Conservation (phyloP, 1,284 basidiomycete genomes). For the Cronartium quercuum region DNA sequence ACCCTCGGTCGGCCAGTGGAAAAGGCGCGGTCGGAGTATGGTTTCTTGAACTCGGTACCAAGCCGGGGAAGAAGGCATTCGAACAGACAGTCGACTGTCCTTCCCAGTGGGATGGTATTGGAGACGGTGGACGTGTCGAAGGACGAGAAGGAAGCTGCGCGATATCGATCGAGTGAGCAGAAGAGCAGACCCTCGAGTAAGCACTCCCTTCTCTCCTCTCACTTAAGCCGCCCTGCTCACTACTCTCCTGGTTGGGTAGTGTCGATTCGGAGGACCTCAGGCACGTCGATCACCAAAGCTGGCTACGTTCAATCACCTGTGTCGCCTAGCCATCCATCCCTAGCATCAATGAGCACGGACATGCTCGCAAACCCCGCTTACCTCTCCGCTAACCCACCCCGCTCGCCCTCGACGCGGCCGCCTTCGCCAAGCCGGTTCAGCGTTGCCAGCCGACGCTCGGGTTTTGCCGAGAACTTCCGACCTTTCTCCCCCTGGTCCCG, state of each 20-base stretch:
- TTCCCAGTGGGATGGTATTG: constrained; percentile 77
- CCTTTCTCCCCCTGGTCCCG: constrained; percentile 26
- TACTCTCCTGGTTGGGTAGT: constrained; percentile 1
- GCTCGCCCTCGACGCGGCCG: background rate
- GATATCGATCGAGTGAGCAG: constrained; percentile 7
- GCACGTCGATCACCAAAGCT: constrained; percentile 1
- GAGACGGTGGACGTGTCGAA: constrained; percentile 74
- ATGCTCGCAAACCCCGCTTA: background rate
- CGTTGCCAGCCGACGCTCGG: constrained; percentile 10
- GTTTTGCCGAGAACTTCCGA: constrained; percentile 3
- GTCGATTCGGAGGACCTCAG: constrained; percentile 5
- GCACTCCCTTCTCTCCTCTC: background rate
- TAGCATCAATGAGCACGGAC: background rate
- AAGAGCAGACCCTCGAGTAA: constrained; percentile 7
- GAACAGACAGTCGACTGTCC: constrained; percentile 67
- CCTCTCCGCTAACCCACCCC: background rate
- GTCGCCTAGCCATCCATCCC: background rate
- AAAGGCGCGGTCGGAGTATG: constrained; percentile 42
- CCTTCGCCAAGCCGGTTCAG: constrained; percentile 29
- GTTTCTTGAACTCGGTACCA: constrained; percentile 59
- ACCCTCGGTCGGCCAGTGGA: constrained; percentile 24
- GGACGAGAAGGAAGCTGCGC: constrained; percentile 62
- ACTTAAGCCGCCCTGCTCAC: background rate
- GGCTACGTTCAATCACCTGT: constrained; percentile 8
- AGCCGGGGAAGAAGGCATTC: constrained; percentile 52